Base-by-base conservation (phyloP, 176 grass and related monocot genomes). In the Dactylis glomerata region DNA sequence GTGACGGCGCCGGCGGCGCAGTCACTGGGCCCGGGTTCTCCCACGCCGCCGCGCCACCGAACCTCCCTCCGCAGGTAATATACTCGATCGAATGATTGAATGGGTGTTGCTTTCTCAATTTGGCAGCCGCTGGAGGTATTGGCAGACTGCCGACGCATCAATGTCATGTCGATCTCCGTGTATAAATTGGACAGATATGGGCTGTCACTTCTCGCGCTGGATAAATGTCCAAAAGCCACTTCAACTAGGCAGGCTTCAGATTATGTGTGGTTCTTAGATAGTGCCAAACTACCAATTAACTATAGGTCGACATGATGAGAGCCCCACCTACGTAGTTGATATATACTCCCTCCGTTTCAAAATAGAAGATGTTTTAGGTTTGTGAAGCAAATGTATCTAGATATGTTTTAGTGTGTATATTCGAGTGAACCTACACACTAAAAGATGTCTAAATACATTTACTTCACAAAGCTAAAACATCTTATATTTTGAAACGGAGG, bases 21-120 rank as follows among this genome's bases (percentile, higher is more conserved):
- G 15, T 44, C 69, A 10, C 40, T 26, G 41, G 40, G 40, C 23
- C 68, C 1, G 68, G 68, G 22, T 14, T 3, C 42, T 2, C 84
- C 61, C n/a, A 30, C 62, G 16, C 23, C 52, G 50, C 73, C 22
- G 19, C 85, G 44, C 63, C 38, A 23, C 31, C 77, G 7, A 85
- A 57, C 74, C 56, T 54, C 78, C 72, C 58, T 58, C 65, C 58
- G 37, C 83, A 86, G 82, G 71, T 89, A 17, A 47, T 22, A 47
- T 12, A 56, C 56, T 28, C 64, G 10, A 55, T 19, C 49, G 51
- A 32, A 64, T 8, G 28, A 78, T 83, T n/a, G 15, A 67, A 77
- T 67, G 67, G 24, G 8, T 13, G 79, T 90, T 72, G 64, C 64
- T 78, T 90, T 90, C 83, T 54, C 82, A 64, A 31, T 27, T 37